phyloP scores from a whole-genome alignment of 2,329 filamentous ascomycete species.

The Epichloe gansuensis region DNA sequence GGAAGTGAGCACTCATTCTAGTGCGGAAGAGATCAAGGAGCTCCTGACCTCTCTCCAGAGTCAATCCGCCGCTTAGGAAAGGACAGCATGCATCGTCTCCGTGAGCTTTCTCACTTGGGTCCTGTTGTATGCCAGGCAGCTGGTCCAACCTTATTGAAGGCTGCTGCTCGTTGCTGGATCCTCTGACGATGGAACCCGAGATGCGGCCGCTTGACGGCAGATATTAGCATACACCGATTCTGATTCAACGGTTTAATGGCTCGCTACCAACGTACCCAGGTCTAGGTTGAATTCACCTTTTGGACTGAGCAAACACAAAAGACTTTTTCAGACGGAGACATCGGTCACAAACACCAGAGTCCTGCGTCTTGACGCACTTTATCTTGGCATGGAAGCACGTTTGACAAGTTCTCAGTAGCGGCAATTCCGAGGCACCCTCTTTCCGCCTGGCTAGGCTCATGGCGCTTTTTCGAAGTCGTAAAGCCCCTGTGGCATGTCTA shows the following conservation, averaged over 20 bases:
- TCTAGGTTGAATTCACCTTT: conserved; percentile 13
- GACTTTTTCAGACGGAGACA: conserved; percentile 20
- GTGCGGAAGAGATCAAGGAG: conserved; percentile 13
- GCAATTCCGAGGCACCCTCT: neutral
- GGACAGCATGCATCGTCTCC: conserved; percentile 11
- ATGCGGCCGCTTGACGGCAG: neutral
- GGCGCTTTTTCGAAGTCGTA: neutral
- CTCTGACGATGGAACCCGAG: neutral
- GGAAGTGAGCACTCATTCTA: conserved; percentile 17
- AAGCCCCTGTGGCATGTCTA: neutral
- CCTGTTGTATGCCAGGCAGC: neutral
- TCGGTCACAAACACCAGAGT: conserved; percentile 20
- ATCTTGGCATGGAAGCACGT: conserved; percentile 24
- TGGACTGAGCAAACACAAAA: conserved; percentile 19
- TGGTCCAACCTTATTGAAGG: neutral
- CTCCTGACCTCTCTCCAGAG: conserved; percentile 13
- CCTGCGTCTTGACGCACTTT: conserved; percentile 20
- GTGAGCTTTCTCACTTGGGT: conserved; percentile 6
- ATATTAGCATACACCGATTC: neutral
- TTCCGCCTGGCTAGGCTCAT: neutral
- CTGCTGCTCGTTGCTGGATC: too few species aligned
- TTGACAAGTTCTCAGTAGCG: conserved; percentile 18
- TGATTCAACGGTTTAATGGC: neutral
- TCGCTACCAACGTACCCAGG: conserved; percentile 8
- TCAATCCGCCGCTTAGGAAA: conserved; percentile 12